Evolutionary conservation across 805 yeast genomes (phyloP), one percentile per base, ranked within the genome.

Genomic region (Suhomyces sp.): DNA sequence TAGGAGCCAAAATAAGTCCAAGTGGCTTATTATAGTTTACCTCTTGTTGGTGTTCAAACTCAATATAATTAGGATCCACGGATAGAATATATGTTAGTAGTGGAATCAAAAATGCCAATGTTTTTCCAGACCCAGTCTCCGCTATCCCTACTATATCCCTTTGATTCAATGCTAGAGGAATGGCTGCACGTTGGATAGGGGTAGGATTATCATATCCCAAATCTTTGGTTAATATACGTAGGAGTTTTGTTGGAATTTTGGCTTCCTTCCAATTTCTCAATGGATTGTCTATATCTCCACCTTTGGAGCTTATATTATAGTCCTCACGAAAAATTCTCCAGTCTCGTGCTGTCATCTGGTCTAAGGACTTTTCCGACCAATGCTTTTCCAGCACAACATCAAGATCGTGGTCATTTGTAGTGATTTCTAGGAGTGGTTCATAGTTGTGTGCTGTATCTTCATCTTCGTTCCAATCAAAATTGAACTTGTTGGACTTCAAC

Each of bases 101-200:
- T 0, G 98, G 98, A 2, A 91, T 58, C 8, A 85, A 55, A 58
- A 81, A 91, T 2, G 95, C 83, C 9, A 90, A 65, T 0, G 98
- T 91, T 54, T 93, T 91, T 49, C 98, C 98, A 1, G 95, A 85
- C 9, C 98, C 98, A 0, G 98, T 91, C 47, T 88, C 88, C 0
- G 98, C 97, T n/a, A 90, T 75, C 10, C 96, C 98, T 14, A 90
- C 70, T 2, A 86, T 67, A 55, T 91, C 96, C 16, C 77, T 60
- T 3, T 72, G 64, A 0, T 64, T 54, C 15, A 81, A 48, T 0
- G 83, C 81, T 17, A 81, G 63, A 0, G 97, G 96, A 4, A 91
- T 77, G 0, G 96, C 74, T 0, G 95, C 93, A 43, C 96, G 64
- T 56, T 91, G 98, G 39, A 93, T 83, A 0, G 98, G 93, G 0